Percentiles rank a stretch among this genome's conserved stretches.
phyloP scores from a whole-genome alignment of 73 alveolate species.

The Paramecium pentaurelia region DNA sequence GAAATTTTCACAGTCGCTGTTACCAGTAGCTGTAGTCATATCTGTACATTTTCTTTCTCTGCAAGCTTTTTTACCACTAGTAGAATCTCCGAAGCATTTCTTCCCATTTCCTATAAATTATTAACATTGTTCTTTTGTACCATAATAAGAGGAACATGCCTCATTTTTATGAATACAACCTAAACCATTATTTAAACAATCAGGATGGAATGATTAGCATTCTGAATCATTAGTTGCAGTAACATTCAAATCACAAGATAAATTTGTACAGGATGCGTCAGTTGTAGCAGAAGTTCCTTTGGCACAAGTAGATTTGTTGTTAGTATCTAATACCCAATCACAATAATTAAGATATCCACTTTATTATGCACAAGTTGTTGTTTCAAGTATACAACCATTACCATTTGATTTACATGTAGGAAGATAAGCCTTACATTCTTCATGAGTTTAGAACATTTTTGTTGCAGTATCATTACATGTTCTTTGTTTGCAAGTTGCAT shows the following conservation, averaged over 20 bases:
- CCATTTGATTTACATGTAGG: not conserved
- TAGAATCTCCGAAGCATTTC: not conserved
- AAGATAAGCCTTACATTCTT: not conserved
- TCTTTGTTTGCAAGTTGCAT: not conserved
- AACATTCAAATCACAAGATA: not conserved
- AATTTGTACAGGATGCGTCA: not conserved
- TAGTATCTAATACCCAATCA: not conserved
- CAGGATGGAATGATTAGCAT: not conserved
- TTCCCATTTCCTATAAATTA: not conserved
- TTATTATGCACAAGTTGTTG: not conserved
- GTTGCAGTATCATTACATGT: not conserved
- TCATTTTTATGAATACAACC: constrained; percentile 7
- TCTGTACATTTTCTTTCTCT: not conserved
- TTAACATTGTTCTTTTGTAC: not conserved
- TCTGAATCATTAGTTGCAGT: constrained; percentile 6
- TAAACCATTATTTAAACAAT: not conserved
- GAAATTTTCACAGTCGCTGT: not conserved
- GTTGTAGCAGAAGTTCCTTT: not conserved
- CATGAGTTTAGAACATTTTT: not conserved
- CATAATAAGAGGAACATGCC: not conserved
- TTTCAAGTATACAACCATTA: not conserved
- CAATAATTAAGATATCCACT: not conserved
- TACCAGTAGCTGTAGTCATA: not conserved
- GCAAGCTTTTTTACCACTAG: not conserved
- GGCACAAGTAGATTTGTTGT: not conserved